A percentile compares a stretch with the other conserved stretches of the same genome.
Evolutionary conservation across 805 yeast species (phyloP).

Genomic region (Candida wancherniae): DNA sequence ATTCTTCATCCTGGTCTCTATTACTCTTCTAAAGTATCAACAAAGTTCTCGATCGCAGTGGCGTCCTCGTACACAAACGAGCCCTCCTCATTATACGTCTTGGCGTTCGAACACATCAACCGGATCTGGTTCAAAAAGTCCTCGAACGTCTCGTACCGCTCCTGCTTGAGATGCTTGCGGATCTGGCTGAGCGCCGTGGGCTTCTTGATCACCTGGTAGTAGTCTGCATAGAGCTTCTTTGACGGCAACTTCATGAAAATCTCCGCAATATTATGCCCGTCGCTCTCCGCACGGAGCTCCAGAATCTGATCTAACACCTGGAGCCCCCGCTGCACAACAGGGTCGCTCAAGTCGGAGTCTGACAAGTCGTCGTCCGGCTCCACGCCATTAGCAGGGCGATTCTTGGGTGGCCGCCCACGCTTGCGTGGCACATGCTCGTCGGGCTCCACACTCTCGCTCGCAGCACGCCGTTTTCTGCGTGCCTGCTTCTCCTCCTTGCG

Average conservation of each 20-base stretch:
- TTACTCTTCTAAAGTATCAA: constrained; percentile 6
- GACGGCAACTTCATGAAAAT: constrained; percentile 69
- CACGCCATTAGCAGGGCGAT: constrained; percentile 16
- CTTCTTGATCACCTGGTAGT: constrained; percentile 56
- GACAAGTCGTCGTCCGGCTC: constrained; percentile 19
- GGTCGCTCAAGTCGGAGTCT: constrained; percentile 10
- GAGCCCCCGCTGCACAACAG: constrained; percentile 21
- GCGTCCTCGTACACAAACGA: constrained; percentile 33
- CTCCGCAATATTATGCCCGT: constrained; percentile 33
- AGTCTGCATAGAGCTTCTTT: constrained; percentile 75
- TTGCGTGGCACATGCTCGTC: constrained; percentile 9
- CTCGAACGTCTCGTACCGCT: constrained; percentile 33
- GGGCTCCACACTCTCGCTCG: constrained; percentile 10
- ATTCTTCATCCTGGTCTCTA: neutral
- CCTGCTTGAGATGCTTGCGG: constrained; percentile 43
- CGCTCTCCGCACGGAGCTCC: constrained; percentile 38
- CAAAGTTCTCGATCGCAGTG: constrained; percentile 32
- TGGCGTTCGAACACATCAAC: constrained; percentile 67
- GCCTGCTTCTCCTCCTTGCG: constrained; percentile 44
- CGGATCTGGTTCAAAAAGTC: constrained; percentile 58
- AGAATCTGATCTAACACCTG: constrained; percentile 41
- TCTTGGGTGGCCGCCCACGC: constrained; percentile 6
- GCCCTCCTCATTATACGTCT: constrained; percentile 34
- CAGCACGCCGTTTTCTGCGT: constrained; percentile 32
- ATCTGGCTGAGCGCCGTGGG: constrained; percentile 60